A percentile compares a stretch with the other conserved stretches of the same genome.
Conservation (phyloP, 768 basidiomycete species). For the Hebeloma cylindrosporum region DNA sequence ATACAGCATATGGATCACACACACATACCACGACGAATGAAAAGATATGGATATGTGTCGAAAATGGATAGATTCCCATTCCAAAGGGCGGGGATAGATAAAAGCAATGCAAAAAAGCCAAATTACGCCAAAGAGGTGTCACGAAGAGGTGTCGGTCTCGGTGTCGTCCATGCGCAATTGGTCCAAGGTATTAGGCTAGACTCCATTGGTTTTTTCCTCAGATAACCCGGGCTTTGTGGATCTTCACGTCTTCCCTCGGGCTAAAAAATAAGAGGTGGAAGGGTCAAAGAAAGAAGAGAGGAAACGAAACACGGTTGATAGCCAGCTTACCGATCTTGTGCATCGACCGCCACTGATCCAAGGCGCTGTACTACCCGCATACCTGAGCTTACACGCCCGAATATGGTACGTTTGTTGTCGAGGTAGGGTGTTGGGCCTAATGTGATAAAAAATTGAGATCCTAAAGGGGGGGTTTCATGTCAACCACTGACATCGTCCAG, state of each 20-base stretch:
- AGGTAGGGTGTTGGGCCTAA: slow-evolving; percentile 81
- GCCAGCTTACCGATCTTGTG: slow-evolving; percentile 80
- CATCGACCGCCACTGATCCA: slow-evolving; percentile 87
- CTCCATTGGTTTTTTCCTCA: slow-evolving; percentile 23
- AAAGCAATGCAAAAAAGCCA: too few species aligned
- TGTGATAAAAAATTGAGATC: slow-evolving; percentile 94
- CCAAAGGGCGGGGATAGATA: too few species aligned
- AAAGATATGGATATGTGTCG: too few species aligned
- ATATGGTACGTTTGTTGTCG: slow-evolving; percentile 85
- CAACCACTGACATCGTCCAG: slow-evolving; percentile 1
- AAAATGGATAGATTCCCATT: too few species aligned
- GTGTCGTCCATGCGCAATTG: too few species aligned
- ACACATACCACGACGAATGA: too few species aligned
- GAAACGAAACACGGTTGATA: slow-evolving; percentile 5
- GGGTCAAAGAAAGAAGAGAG: neutral
- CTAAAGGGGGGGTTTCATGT: slow-evolving; percentile 40
- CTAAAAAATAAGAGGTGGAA: slow-evolving; percentile 32
- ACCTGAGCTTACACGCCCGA: slow-evolving; percentile 86
- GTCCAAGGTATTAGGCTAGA: too few species aligned
- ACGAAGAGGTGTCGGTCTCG: too few species aligned
- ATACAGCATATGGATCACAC: too few species aligned
- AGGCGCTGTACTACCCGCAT: slow-evolving; percentile 92
- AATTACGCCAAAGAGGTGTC: too few species aligned
- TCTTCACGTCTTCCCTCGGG: slow-evolving; percentile 82
- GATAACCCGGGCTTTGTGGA: slow-evolving; percentile 65